phyloP scores from a whole-genome alignment of 495 filamentous ascomycete genomes.

The Neurospora tetraspora region DNA sequence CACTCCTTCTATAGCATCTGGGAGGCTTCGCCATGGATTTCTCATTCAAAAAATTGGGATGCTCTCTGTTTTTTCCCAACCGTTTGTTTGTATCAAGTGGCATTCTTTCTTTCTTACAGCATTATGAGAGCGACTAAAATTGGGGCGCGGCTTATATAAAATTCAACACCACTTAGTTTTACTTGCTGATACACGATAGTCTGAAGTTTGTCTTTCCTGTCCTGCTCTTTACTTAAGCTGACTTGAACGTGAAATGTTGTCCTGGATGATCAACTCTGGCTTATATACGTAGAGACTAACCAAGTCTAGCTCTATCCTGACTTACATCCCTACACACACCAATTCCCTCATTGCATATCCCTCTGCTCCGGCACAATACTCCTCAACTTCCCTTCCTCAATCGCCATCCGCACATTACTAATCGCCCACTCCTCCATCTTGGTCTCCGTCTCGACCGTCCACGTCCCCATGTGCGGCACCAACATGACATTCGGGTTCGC shows the following conservation, averaged over 20 bases:
- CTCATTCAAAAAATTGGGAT: not conserved
- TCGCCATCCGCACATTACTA: conserved; percentile 53
- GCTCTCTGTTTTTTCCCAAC: not conserved
- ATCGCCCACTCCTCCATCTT: conserved; percentile 73
- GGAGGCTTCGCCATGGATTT: not conserved
- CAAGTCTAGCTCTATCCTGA: not conserved
- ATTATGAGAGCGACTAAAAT: not conserved
- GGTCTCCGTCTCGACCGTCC: conserved; percentile 49
- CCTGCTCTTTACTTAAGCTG: not conserved
- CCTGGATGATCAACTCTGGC: not conserved
- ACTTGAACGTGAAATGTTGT: not conserved
- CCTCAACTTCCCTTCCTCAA: conserved; percentile 53
- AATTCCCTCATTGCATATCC: conserved; percentile 7
- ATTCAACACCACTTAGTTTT: not conserved
- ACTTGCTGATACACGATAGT: not conserved
- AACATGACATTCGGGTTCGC: conserved; percentile 61
- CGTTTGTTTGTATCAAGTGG: not conserved
- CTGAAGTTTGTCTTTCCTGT: not conserved
- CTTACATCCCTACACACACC: not conserved
- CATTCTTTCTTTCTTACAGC: not conserved
- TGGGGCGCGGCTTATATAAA: not conserved
- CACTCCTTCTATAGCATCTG: not conserved
- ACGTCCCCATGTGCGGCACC: conserved; percentile 74
- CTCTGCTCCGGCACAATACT: conserved; percentile 65
- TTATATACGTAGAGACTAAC: not conserved